Base-by-base conservation (phyloP, 768 basidiomycete genomes). In the Gymnopilus dilepis region DNA sequence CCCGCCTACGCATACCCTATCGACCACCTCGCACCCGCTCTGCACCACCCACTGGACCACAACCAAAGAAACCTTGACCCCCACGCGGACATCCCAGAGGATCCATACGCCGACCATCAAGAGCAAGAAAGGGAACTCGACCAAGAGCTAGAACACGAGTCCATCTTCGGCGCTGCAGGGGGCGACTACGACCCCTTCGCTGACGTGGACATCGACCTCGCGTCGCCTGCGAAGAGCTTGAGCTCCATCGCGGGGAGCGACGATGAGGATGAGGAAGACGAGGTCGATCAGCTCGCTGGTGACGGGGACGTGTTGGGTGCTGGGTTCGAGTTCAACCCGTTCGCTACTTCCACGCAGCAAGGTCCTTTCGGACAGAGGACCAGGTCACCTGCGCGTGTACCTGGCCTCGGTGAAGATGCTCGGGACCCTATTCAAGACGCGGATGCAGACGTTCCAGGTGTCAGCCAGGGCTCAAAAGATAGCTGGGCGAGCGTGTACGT, bases 191-290 rank as follows among this genome's bases (percentile, higher is more conserved):
- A 56, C 65, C 59, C 34, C 26, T 26, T 26, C 11, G 9, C 34
- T 37, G 34, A 37, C 15, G 47, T 58, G 21, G 42, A 67, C 34
- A 65, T 64, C 30, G 64, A 69, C 13, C 60, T 65, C 1, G 45
- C 45, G 45, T 77, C 75, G 4, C 77, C 76, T 13, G 65, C 76
- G 4, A 74, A 76, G 57, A 74, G 73, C 0, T 70, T 77, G 11
- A 76, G 75, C 8, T 75, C 76, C 2, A 70, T 78, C 15, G 75
- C 74, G 0, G 77, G 69, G 15, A 75, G 73, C 0, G 73, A 74
- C 34, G 72, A 69, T 3, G 72, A 70, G n/a, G 66, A 69, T 1
- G 72, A 71, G 0, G 72, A 37, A 9, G 34, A 72, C 0, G 69
- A 63, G 1, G 68, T 67, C 2, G 70, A 63, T 53, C 61, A 59